These are phyloP conservation scores for Flaveria trinervia DNA, from an alignment of 129 eudicot genomes.

Conservation along the genomic window DNA sequence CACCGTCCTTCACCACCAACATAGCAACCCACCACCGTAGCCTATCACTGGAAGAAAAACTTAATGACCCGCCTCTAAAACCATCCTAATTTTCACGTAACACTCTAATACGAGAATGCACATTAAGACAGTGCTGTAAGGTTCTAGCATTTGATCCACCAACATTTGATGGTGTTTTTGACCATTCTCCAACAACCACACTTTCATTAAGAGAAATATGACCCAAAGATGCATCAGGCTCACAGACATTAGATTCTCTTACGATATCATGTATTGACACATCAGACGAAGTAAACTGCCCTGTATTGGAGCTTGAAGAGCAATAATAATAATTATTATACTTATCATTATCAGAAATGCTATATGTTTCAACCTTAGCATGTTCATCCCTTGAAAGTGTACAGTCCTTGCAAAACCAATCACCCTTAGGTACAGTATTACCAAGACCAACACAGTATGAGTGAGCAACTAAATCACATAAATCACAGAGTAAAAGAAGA, in stretches of 20 bases:
- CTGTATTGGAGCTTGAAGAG: neutral
- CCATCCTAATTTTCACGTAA: constrained; percentile 82
- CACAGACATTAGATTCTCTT: constrained; percentile 36
- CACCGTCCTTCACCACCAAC: no score
- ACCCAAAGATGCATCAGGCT: constrained; percentile 29
- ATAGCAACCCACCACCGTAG: no score
- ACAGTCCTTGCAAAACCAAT: constrained; percentile 88
- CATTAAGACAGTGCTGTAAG: constrained; percentile 53
- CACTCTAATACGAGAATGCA: constrained; percentile 57
- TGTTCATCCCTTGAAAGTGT: constrained; percentile 60
- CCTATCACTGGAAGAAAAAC: constrained; percentile 40
- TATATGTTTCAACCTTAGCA: constrained; percentile 36
- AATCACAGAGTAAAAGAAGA: constrained; percentile 77
- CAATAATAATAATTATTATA: constrained; percentile 17
- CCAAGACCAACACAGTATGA: constrained; percentile 90
- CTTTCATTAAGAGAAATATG: constrained; percentile 13
- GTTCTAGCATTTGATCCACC: constrained; percentile 51
- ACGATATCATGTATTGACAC: constrained; percentile 59
- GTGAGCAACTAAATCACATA: constrained; percentile 81
- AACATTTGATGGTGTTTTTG: constrained; percentile 18
- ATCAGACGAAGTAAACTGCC: constrained; percentile 24
- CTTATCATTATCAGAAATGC: constrained; percentile 11
- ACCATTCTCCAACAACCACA: constrained; percentile 18
- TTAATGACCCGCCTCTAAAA: constrained; percentile 55
- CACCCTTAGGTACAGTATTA: constrained; percentile 83